A percentile compares a stretch with the other conserved stretches of the same genome.
Evolutionary conservation across 306 rosid species (phyloP).

Genomic region (Alnus rubra): DNA sequence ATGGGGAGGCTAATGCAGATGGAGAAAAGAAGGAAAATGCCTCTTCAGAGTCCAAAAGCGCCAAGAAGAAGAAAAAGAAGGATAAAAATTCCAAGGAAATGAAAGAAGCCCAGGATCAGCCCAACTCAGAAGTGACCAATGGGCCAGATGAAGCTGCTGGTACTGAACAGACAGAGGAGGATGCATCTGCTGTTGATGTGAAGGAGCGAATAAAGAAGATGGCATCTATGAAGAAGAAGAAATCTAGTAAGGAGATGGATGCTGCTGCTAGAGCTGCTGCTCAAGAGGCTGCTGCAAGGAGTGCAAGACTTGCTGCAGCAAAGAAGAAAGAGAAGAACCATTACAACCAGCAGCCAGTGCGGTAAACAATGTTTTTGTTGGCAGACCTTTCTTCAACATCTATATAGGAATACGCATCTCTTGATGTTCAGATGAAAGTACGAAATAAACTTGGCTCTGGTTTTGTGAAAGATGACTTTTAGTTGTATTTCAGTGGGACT

Average conservation of each 20-base stretch:
- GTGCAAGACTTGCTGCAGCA: conserved; percentile 78
- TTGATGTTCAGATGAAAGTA: conserved; percentile 62
- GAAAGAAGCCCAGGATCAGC: conserved; percentile 66
- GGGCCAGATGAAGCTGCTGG: conserved; percentile 44
- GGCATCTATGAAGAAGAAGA: conserved; percentile 76
- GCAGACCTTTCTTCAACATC: conserved; percentile 33
- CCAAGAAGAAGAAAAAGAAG: conserved; percentile 95
- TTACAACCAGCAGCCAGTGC: conserved; percentile 90
- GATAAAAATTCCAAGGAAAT: conserved; percentile 77
- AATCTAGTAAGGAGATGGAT: conserved; percentile 83
- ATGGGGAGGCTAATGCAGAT: conserved; percentile 48
- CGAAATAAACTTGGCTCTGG: conserved; percentile 55
- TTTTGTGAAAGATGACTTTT: conserved; percentile 41
- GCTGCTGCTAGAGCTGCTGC: conserved; percentile 83
- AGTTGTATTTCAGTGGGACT: conserved; percentile 49
- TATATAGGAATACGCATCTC: conserved; percentile 56
- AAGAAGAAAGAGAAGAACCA: conserved; percentile 96
- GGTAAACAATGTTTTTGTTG: conserved; percentile 38
- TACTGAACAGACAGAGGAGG: conserved; percentile 58
- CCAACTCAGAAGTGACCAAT: conserved; percentile 43
- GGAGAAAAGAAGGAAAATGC: conserved; percentile 69
- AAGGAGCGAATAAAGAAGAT: conserved; percentile 88
- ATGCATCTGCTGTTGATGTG: conserved; percentile 63
- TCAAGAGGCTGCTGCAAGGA: conserved; percentile 88
- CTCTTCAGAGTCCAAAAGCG: conserved; percentile 54